Evolutionary conservation across 768 basidiomycete species (phyloP).

Genomic region (Termitomyces sp.): DNA sequence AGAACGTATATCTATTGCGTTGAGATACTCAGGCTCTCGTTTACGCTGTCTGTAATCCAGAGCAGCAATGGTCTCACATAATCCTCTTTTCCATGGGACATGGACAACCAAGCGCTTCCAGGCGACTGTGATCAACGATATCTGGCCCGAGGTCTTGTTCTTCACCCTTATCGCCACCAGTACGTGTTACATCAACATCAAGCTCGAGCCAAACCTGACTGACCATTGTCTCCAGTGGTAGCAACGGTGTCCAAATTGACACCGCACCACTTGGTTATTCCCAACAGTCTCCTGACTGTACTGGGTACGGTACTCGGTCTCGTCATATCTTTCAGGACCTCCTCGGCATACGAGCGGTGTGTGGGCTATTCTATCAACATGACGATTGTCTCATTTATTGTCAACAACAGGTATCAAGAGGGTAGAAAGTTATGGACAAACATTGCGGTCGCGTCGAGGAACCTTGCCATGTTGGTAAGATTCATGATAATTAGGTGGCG

Average conservation of each 20-base stretch:
- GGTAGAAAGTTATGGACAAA: slow-evolving; percentile 71
- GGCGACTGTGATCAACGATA: slow-evolving; percentile 60
- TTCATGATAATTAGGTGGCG: background rate
- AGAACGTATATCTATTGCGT: background rate
- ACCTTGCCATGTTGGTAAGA: slow-evolving; percentile 55
- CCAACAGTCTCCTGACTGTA: slow-evolving; percentile 58
- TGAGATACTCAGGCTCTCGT: background rate
- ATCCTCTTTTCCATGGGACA: slow-evolving; percentile 43
- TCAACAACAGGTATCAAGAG: slow-evolving; percentile 50
- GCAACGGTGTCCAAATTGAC: slow-evolving; percentile 49
- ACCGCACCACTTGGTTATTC: slow-evolving; percentile 42
- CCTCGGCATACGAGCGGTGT: slow-evolving; percentile 65
- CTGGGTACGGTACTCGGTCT: slow-evolving; percentile 72
- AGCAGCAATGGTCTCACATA: slow-evolving; percentile 36
- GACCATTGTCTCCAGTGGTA: slow-evolving; percentile 43
- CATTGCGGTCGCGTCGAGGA: slow-evolving; percentile 54
- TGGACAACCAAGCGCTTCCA: slow-evolving; percentile 51
- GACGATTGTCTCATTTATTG: background rate
- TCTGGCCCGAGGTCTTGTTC: slow-evolving; percentile 63
- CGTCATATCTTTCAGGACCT: slow-evolving; percentile 71
- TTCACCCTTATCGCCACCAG: slow-evolving; percentile 59
- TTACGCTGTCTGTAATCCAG: background rate
- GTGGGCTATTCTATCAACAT: slow-evolving; percentile 11
- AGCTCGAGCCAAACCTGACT: background rate
- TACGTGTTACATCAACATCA: slow-evolving; percentile 20